These are phyloP conservation scores for Russula lepida DNA, from an alignment of 768 basidiomycete genomes.

Conservation along the genomic window DNA sequence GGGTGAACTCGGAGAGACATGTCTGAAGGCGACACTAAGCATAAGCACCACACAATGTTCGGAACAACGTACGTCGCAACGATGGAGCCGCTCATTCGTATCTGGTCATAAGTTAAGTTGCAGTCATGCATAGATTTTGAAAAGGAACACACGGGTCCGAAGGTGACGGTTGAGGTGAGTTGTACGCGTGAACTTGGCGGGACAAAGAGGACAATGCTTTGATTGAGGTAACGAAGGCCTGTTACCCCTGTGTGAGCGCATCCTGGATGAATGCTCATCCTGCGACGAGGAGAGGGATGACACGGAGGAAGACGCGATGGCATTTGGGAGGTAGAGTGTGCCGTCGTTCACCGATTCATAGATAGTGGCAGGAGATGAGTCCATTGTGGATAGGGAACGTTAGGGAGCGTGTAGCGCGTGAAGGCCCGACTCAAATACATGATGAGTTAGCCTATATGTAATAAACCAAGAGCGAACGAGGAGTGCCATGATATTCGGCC, in stretches of 20 bases:
- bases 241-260: constrained; percentile 46
- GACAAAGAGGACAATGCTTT: constrained; percentile 53
- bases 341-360: background rate
- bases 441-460: constrained; percentile 12
- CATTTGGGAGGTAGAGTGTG: constrained; percentile 10
- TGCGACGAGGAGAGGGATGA: constrained; percentile 8
- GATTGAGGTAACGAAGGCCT: constrained; percentile 55
- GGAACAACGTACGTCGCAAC: constrained; percentile 41
- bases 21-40: constrained; percentile 31
- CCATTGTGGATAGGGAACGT: background rate
- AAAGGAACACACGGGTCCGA: constrained; percentile 44
- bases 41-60: background rate
- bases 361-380: constrained; percentile 6
- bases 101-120: constrained; percentile 31
- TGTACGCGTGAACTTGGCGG: constrained; percentile 59
- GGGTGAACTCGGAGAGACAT: constrained; percentile 58
- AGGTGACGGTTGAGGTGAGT: constrained; percentile 61
- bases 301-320: constrained; percentile 16
- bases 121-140: background rate
- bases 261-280: constrained; percentile 33
- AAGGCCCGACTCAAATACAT: background rate
- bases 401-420: background rate
- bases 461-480: background rate
- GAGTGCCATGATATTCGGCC: constrained; percentile 2
- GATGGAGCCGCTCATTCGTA: constrained; percentile 55